Evolutionary conservation across 73 alveolate genomes (phyloP), one percentile per base, ranked within the genome.

Genomic region (Symbiodinium natans): DNA sequence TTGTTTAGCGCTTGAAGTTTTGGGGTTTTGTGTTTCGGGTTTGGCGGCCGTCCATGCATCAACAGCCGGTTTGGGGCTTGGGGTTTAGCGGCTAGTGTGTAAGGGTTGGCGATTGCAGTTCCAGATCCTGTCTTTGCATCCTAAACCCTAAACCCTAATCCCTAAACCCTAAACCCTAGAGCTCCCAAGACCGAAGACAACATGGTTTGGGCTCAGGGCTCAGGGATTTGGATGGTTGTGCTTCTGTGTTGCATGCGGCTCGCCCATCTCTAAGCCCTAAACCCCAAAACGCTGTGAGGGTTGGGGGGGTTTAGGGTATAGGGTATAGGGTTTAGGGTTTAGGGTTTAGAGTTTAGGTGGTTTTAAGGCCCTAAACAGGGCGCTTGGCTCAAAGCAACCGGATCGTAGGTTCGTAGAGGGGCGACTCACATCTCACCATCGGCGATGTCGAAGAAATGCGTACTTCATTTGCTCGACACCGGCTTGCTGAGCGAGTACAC

Each of bases 361-460:
- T n/a, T n/a, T n/a, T n/a, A n/a, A n/a, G n/a, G n/a, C 59, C 59
- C 13, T 13, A 46, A 46, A 46, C 21, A 6, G 59, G 59, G 59
- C 59, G 59, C 59, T 46, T 46, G 59, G 59, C 59, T 46, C 59
- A 46, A 46, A 46, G 59, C 59, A 46, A 46, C 59, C 59, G 59
- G 59, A 46, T 46, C 59, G 6, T 6, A 46, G 34, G 40, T 82
- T n/a, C 6, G 90, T n/a, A 21, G 5, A 40, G 40, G 27, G 17
- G 31, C n/a, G n/a, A n/a, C n/a, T n/a, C 59, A 46, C 59, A 46
- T 6, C 59, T 46, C 21, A 46, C n/a, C n/a, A n/a, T n/a, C 33
- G 34, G 40, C 36, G n/a, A 87, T 88, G 95, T 88, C 95, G 86
- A 88, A 63, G 95, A 71, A 85, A 27, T 88, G 95, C 71, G 95